Percentiles rank a stretch among this genome's conserved stretches.
Evolutionary conservation across 257 asterid genomes (phyloP).

Genomic region (Nyctanthes arbortristis): DNA sequence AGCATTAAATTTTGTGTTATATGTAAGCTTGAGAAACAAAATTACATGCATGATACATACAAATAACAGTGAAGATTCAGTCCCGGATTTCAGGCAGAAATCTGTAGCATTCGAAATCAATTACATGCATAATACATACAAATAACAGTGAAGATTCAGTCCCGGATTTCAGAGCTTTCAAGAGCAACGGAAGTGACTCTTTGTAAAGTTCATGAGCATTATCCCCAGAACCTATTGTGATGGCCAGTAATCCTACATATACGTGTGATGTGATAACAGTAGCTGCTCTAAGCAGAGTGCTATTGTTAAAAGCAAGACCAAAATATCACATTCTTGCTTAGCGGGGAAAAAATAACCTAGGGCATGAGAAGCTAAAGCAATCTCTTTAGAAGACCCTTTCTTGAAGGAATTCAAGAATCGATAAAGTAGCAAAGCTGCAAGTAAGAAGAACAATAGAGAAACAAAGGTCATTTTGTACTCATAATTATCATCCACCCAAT

Average conservation of each 20-base stretch:
- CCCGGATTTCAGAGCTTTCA: conserved; percentile 30
- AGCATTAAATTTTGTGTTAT: background rate
- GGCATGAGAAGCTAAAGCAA: conserved; percentile 33
- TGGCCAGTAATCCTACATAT: conserved; percentile 36
- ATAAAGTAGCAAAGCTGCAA: conserved; percentile 39
- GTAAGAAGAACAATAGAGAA: background rate
- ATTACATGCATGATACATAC: background rate
- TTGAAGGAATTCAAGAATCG: conserved; percentile 33
- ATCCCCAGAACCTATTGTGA: conserved; percentile 40
- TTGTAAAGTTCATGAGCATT: conserved; percentile 36
- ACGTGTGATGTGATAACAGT: background rate
- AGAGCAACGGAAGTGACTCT: conserved; percentile 28
- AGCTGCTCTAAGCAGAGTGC: conserved; percentile 9
- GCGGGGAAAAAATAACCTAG: conserved; percentile 29
- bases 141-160: conserved; percentile 21
- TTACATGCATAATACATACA: conserved; percentile 27
- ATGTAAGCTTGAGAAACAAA: background rate
- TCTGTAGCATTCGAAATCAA: background rate
- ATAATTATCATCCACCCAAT: background rate
- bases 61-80: too few relatives aligned
- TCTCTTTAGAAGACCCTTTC: conserved; percentile 37
- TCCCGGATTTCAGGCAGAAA: background rate
- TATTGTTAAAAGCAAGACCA: background rate
- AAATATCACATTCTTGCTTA: background rate
- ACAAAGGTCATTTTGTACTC: background rate